Percentiles rank a stretch among this genome's conserved stretches.
Conservation (phyloP, 139 green algal genomes). For the Coelastrella sp. region DNA sequence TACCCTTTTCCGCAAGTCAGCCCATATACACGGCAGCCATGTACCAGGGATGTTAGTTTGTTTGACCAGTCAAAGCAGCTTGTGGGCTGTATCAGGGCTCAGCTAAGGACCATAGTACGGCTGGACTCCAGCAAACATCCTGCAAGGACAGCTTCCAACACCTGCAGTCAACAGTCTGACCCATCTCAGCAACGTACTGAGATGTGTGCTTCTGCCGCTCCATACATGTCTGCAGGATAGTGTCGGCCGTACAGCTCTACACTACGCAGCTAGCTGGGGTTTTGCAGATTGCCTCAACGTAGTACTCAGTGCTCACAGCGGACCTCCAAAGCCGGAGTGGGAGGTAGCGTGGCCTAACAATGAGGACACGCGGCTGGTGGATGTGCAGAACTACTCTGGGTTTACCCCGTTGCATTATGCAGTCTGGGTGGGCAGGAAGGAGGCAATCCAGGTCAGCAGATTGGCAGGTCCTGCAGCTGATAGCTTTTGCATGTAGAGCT, state of each 20-base stretch:
- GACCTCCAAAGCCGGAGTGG: neutral
- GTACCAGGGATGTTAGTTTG: too few species aligned
- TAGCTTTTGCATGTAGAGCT: too few species aligned
- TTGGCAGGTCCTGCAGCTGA: neutral
- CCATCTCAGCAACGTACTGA: too few species aligned
- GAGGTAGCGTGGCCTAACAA: constrained; percentile 8
- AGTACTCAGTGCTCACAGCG: constrained; percentile 30
- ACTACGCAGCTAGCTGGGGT: constrained; percentile 58
- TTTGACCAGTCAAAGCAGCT: too few species aligned
- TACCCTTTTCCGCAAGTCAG: too few species aligned
- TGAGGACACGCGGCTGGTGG: constrained; percentile 48
- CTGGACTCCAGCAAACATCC: too few species aligned
- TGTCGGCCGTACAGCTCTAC: constrained; percentile 55
- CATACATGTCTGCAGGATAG: neutral
- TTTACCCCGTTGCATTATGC: constrained; percentile 62
- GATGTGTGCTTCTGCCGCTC: neutral
- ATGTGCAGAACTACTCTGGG: constrained; percentile 49
- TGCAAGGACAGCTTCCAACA: too few species aligned
- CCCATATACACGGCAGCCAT: too few species aligned
- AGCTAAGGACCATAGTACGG: too few species aligned
- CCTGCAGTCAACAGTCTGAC: too few species aligned
- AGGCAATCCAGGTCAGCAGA: constrained; percentile 39
- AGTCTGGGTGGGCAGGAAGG: constrained; percentile 52
- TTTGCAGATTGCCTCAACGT: constrained; percentile 55
- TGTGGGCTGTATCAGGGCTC: too few species aligned